A percentile compares a stretch with the other conserved stretches of the same genome.
Evolutionary conservation across 495 filamentous ascomycete genomes (phyloP).

Genomic region (Aspergillus nanangensis): DNA sequence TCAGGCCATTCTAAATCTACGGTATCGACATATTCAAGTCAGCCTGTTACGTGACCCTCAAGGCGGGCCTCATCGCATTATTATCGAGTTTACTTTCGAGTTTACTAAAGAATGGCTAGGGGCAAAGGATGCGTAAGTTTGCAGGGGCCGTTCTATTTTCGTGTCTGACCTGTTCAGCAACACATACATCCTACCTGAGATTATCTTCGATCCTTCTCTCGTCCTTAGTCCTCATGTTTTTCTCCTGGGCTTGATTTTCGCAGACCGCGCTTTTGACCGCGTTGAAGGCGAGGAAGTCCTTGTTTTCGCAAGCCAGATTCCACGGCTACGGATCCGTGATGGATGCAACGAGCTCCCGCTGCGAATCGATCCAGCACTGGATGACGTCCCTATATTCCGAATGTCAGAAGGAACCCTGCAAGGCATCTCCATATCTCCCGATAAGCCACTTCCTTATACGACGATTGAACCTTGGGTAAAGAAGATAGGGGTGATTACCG

Average conservation of each 20-base stretch:
- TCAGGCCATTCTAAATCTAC: slow-evolving; percentile 20
- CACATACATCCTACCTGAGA: slow-evolving; percentile 31
- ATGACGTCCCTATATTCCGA: slow-evolving; percentile 19
- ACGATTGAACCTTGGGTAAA: slow-evolving; percentile 28
- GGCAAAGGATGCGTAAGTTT: slow-evolving; percentile 24
- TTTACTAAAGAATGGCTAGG: slow-evolving; percentile 30
- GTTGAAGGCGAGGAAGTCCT: slow-evolving; percentile 25
- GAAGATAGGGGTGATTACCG: slow-evolving; percentile 25
- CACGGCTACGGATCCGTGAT: slow-evolving; percentile 21
- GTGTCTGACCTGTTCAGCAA: slow-evolving; percentile 18
- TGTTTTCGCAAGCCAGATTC: slow-evolving; percentile 21
- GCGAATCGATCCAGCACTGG: slow-evolving; percentile 13
- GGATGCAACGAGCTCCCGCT: slow-evolving; percentile 24
- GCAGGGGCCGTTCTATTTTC: slow-evolving; percentile 5
- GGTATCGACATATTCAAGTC: slow-evolving; percentile 25
- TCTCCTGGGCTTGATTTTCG: slow-evolving; percentile 32
- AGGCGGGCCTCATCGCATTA: slow-evolving; percentile 21
- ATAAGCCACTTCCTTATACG: slow-evolving; percentile 26
- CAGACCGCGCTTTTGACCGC: slow-evolving; percentile 23
- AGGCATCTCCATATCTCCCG: slow-evolving; percentile 28
- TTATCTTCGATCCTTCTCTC: slow-evolving; percentile 32
- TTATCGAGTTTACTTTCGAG: slow-evolving; percentile 31
- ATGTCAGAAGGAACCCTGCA: slow-evolving; percentile 22
- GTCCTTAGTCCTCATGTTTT: slow-evolving; percentile 31
- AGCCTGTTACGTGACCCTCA: slow-evolving; percentile 26